Conservation (phyloP, 1,284 basidiomycete species). For the Trametes versicolor region DNA sequence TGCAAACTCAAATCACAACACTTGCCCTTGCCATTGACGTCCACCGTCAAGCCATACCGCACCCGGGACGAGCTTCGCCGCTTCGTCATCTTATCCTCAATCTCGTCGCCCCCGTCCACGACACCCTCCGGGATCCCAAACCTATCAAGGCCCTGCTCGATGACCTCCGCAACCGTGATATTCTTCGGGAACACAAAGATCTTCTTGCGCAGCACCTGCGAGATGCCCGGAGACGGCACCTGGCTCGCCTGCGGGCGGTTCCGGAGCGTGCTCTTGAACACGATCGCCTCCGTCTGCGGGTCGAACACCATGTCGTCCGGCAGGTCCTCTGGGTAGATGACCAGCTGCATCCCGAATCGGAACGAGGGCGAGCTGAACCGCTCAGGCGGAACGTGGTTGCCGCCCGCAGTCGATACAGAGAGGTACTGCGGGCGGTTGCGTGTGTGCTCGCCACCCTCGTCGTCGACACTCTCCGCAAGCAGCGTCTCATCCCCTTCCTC, state of each 20-base stretch:
- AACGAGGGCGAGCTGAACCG: conserved; percentile 83
- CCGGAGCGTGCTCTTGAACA: conserved; percentile 77
- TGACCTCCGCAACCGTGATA: conserved; percentile 95
- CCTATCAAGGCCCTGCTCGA: conserved; percentile 90
- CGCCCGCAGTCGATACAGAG: conserved; percentile 49
- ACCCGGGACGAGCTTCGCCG: conserved; percentile 82
- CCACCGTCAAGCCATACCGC: conserved; percentile 79
- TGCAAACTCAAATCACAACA: conserved; percentile 24
- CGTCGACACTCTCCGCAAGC: conserved; percentile 51
- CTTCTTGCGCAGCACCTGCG: conserved; percentile 71
- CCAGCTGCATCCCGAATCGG: conserved; percentile 86
- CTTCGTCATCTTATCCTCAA: conserved; percentile 91
- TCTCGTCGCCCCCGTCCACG: conserved; percentile 96
- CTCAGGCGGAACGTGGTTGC: conserved; percentile 65
- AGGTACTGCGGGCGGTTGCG: conserved; percentile 53
- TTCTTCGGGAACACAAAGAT: conserved; percentile 93
- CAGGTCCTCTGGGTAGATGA: conserved; percentile 89
- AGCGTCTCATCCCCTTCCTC: conserved; percentile 63
- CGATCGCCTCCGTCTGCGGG: conserved; percentile 89
- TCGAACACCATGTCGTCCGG: conserved; percentile 96
- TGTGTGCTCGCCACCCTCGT: conserved; percentile 37
- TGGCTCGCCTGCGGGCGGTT: conserved; percentile 57
- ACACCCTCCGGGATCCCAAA: conserved; percentile 96
- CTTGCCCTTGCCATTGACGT: conserved; percentile 71
- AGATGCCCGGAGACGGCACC: conserved; percentile 60